These are phyloP conservation scores for Hypomontagnella submonticulosa DNA, from an alignment of 495 filamentous ascomycete species.

Conservation along the genomic window DNA sequence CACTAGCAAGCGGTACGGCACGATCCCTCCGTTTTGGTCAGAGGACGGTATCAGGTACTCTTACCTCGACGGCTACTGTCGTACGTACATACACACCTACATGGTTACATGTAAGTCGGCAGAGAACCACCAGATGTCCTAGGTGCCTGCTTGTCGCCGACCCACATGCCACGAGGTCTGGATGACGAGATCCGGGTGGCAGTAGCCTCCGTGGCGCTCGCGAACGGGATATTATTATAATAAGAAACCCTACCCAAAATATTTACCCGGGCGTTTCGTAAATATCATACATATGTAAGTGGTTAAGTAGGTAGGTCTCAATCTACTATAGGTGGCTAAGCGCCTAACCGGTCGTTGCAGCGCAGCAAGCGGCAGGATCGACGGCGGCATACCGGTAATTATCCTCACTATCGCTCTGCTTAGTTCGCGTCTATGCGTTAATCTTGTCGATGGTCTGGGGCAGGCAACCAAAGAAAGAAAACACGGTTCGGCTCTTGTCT, in stretches of 20 bases:
- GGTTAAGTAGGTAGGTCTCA: constrained; percentile 1
- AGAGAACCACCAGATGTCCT: neutral
- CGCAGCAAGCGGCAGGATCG: neutral
- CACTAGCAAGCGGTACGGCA: too few species aligned
- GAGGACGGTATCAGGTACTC: too few species aligned
- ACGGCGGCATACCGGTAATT: neutral
- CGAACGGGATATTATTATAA: constrained; percentile 14
- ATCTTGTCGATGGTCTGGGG: neutral
- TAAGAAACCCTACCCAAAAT: neutral
- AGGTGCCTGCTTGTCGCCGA: constrained; percentile 6
- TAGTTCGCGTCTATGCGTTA: too few species aligned
- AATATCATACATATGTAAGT: neutral
- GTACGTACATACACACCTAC: neutral
- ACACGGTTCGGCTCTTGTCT: too few species aligned
- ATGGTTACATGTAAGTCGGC: neutral
- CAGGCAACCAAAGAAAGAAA: too few species aligned
- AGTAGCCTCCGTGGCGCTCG: neutral
- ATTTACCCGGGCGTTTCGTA: too few species aligned
- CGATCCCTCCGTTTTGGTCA: too few species aligned
- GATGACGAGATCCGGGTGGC: neutral
- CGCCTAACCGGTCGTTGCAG: constrained; percentile 5
- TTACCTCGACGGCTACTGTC: too few species aligned
- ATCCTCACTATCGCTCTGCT: neutral
- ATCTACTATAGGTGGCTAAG: constrained; percentile 10
- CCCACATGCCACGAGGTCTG: constrained; percentile 14